Evolutionary conservation across 495 filamentous ascomycete genomes (phyloP).

Genomic region (Tetracladium marchalianum): DNA sequence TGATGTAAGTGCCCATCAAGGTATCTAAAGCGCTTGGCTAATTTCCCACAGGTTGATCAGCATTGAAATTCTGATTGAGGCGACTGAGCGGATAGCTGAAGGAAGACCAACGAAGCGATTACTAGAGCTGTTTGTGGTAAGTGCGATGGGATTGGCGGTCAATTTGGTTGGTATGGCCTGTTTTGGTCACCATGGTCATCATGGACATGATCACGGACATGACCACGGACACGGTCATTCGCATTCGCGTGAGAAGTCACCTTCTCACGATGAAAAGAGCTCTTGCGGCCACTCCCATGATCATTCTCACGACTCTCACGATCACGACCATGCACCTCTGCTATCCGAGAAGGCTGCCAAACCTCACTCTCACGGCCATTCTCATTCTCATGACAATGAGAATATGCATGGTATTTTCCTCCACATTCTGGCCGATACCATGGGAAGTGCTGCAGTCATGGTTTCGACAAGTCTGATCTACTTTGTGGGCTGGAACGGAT

Average conservation of each 20-base stretch:
- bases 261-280: conserved; percentile 20
- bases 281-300: conserved; percentile 10
- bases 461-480: conserved; percentile 83
- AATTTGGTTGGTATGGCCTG: conserved; percentile 88
- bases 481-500: conserved; percentile 82
- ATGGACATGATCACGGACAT: conserved; percentile 52
- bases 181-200: conserved; percentile 63
- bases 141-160: conserved; percentile 71
- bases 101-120: conserved; percentile 75
- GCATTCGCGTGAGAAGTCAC: conserved; percentile 5
- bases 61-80: conserved; percentile 93
- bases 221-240: conserved; percentile 12
- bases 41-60: conserved; percentile 65
- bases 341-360: conserved; percentile 17
- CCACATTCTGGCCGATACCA: conserved; percentile 89
- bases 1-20: conserved; percentile 52
- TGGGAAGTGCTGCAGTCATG: conserved; percentile 91
- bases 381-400: conserved; percentile 72
- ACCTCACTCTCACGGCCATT: conserved; percentile 22
- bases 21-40: conserved; percentile 13
- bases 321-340: conserved; percentile 16
- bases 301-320: conserved; percentile 19
- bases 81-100: conserved; percentile 73
- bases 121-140: conserved; percentile 79
- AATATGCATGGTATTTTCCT: conserved; percentile 99